Base-by-base conservation (phyloP, 2,329 filamentous ascomycete species). In the Clonostachys chloroleuca region DNA sequence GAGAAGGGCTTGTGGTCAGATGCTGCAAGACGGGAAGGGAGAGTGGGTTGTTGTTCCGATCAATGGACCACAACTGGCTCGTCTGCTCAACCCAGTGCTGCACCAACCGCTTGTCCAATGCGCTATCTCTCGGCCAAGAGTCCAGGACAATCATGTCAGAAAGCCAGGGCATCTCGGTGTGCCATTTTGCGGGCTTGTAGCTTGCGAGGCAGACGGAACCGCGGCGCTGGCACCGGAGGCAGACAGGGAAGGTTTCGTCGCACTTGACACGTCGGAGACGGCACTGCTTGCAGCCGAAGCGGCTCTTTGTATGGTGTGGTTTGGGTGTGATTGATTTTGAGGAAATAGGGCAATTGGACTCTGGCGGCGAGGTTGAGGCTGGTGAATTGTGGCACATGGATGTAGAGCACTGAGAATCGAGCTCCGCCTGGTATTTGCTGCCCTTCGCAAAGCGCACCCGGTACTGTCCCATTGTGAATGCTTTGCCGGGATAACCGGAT, bases 221-320 rank as follows among this genome's bases (percentile, higher is more conserved):
- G 35, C 12, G n/a, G 12, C 35, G 35, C 5, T 41, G 37, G 16
- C 44, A 46, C 6, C 37, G 34, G 20, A 34, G 12, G 24, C 44
- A 46, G 13, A 42, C 44, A 18, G 44, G 44, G 34, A 42, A 39
- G 37, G 44, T 42, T 24, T 35, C 44, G 37, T 46, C 44, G 24
- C 44, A 46, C 20, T 46, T 40, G 30, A 37, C 37, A 42, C 44
- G 42, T 5, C 80, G 80, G 14, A 72, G 12, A 37, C 35, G 35
- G 35, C 35, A 12, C 18, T 18, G 3, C 18, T 18, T 18, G 18
- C 18, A 18, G 18, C 18, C 18, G 18, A 18, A 18, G 18, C 18
- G 18, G 18, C 18, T 18, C 18, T 18, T 18, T 18, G 18, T 18
- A 18, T 18, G 18, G 18, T 18, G 18, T 18, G 18, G 18, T 18